Evolutionary conservation across 768 basidiomycete species (phyloP), one percentile per base, ranked within the genome.

Genomic region (Rhodosporidiobolus sp.): DNA sequence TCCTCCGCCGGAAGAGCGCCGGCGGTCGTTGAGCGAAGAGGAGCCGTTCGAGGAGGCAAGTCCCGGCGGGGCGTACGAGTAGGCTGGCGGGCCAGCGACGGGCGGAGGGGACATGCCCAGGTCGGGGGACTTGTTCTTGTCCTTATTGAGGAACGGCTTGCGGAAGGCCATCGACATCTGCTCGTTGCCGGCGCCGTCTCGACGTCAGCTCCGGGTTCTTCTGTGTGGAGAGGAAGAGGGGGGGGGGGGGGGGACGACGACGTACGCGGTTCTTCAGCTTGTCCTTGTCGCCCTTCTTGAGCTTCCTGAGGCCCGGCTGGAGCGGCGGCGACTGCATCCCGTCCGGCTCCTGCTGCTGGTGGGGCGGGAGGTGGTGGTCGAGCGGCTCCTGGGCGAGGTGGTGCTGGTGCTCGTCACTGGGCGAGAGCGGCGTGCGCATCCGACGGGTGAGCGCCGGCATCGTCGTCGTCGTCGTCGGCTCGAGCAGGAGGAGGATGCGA

Each of bases 191-290:
- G 6, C 9, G 55, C 48, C 46, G 48, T 48, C n/a, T 58, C 19
- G 45, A 45, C 45, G 22, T 20, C 12, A 14, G 28, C 14, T 12
- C 14, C 17, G 45, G 12, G 4, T 32, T 6, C 14, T 28, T 3
- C 26, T 0, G 8, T 10, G 26, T 9, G 28, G 38, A 55, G 35
- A 64, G 34, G 35, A 38, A 45, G 16, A 45, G 43, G 24, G 52
- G n/a, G n/a, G n/a, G n/a, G n/a, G n/a, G n/a, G n/a, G n/a, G n/a
- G n/a, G n/a, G n/a, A n/a, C n/a, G n/a, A n/a, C 7, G 14, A 45
- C 70, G 55, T 28, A 72, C 70, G 34, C 70, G 52, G 60, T 72
- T 63, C 60, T 72, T 72, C 3, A 67, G 49, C 54, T 72, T 72
- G 59, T 72, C 70, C 35, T 55, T 57, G 54, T 56, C 48, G 28